phyloP scores from a whole-genome alignment of 164 flowering plant species.

The Vitis labrusca region DNA sequence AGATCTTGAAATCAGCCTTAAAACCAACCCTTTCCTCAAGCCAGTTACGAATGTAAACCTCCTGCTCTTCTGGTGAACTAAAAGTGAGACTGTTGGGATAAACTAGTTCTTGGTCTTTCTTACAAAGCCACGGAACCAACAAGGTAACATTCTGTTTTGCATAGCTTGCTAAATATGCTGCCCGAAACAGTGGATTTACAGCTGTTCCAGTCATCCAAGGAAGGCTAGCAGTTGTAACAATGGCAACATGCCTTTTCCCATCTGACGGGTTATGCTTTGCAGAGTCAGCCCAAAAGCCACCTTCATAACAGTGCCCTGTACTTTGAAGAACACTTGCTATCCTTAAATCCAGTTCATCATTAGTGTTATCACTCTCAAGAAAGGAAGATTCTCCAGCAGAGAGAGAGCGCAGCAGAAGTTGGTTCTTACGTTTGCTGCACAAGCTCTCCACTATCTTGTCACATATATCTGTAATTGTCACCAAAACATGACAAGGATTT shows the following conservation, averaged over 20 bases:
- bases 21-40: constrained; percentile 93
- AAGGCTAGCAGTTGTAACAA: constrained; percentile 97
- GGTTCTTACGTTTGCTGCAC: constrained; percentile 72
- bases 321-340: constrained; percentile 87
- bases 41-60: constrained; percentile 83
- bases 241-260: constrained; percentile 81
- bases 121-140: constrained; percentile 95
- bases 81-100: constrained; percentile 84
- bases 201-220: constrained; percentile 99
- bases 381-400: constrained; percentile 49
- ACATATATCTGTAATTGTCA: constrained; percentile 66
- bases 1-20: constrained; percentile 82
- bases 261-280: constrained; percentile 45
- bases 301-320: constrained; percentile 94
- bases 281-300: constrained; percentile 77
- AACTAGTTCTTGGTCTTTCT: constrained; percentile 87
- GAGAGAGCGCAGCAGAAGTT: constrained; percentile 42
- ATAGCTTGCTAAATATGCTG: constrained; percentile 87
- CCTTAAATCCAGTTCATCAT: constrained; percentile 83
- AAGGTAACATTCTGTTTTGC: constrained; percentile 88
- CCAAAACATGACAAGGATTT: background rate
- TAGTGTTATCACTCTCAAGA: constrained; percentile 49
- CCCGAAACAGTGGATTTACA: constrained; percentile 94
- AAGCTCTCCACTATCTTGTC: constrained; percentile 84
- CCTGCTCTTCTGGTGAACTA: constrained; percentile 92